Evolutionary conservation across 176 grass and related monocot genomes (phyloP), one percentile per base, ranked within the genome.

Genomic region (Carex cristatella): DNA sequence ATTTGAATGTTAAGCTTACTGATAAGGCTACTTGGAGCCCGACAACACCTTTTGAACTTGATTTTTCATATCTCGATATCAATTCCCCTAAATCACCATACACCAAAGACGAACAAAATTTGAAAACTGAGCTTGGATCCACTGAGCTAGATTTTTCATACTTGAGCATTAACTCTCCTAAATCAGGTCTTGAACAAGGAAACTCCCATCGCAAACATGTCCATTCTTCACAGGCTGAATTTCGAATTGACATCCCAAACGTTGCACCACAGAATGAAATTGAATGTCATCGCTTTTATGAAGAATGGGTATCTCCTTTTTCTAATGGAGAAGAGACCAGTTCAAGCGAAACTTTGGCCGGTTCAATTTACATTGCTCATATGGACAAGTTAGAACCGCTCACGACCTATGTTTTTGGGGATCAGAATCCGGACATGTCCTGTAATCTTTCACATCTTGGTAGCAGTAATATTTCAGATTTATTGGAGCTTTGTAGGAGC

Each of bases 1-100:
- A 83, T 54, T 55, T 44, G 28, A 83, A 83, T 66, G 44, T 33
- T 4, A 69, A 83, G 63, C 81, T 83, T 51, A 46, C 38, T 49
- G 81, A 83, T 32, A 83, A 65, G 48, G 42, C 84, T 1, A 90
- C 88, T 53, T 73, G 86, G 84, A 94, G 92, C 11, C 92, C 92
- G 33, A 92, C 88, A 10, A 92, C 92, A 0, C 90, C 92, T 48
- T 80, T 94, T 19, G 92, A 94, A 63, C 86, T 94, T 31, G 88
- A 92, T 53, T 87, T 94, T 86, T 51, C 89, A 13, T 67, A 79
- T 74, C 83, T 91, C 53, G 92, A 88, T 51, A 69, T 85, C 57
- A 90, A 85, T 83, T 94, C 88, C 53, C 88, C 90, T 3, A 81
- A 89, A 81, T 92, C 92, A 71, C 83, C 86, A 12, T 87, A 84